Evolutionary conservation across 192 early-diverging fungal species (phyloP).

Genomic region (Mortierella claussenii): DNA sequence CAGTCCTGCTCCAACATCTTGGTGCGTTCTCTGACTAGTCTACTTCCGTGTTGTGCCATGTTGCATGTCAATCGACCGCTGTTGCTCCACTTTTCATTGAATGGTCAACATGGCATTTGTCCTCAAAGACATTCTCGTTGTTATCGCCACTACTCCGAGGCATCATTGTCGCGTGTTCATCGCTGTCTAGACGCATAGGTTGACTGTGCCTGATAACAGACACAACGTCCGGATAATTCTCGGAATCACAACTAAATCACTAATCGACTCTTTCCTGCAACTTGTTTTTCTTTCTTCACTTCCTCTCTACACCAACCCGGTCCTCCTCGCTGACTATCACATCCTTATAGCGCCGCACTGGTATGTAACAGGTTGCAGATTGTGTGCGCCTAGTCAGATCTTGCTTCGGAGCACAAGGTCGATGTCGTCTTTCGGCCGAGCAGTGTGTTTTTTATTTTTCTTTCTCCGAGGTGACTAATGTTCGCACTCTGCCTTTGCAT

Average conservation of each 20-base stretch:
- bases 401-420: not conserved
- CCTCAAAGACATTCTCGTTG: not conserved
- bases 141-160: not conserved
- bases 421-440: too few species aligned
- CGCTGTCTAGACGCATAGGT: not conserved
- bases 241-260: not conserved
- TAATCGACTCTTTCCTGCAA: too few species aligned
- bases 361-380: conserved; percentile 18
- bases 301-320: not conserved
- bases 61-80: too few species aligned
- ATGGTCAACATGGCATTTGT: too few species aligned
- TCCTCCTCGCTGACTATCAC: not conserved
- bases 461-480: conserved; percentile 41
- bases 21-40: too few species aligned
- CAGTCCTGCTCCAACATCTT: conserved; percentile 49
- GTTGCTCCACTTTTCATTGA: too few species aligned
- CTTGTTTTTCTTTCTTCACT: not conserved
- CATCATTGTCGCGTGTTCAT: conserved; percentile 9
- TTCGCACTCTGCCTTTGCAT: not conserved
- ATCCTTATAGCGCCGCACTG: conserved; percentile 31
- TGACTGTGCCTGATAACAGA: conserved; percentile 2
- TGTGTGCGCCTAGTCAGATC: not conserved
- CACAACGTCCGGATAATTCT: not conserved
- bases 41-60: too few species aligned
- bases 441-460: too few species aligned